A percentile compares a stretch with the other conserved stretches of the same genome.
These are phyloP conservation scores for Urostyla sp. DNA, from an alignment of 73 alveolate genomes.

Conservation along the genomic window DNA sequence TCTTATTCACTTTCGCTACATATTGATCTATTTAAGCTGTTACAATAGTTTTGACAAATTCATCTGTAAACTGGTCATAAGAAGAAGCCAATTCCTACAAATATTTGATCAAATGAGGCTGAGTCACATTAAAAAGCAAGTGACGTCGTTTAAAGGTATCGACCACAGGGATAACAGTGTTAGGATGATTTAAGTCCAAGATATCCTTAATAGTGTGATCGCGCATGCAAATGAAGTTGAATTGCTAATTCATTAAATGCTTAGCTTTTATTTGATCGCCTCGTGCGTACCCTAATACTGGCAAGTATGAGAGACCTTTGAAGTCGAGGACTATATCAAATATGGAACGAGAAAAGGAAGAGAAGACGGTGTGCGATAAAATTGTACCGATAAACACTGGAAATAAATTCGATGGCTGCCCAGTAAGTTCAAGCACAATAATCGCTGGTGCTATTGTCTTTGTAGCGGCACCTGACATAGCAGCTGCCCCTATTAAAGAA, in stretches of 20 bases:
- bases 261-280: constrained; percentile 28
- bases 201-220: constrained; percentile 11
- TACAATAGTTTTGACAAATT: background rate
- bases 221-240: constrained; percentile 25
- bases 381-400: constrained; percentile 85
- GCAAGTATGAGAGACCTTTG: constrained; percentile 90
- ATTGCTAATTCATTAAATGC: constrained; percentile 50
- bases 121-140: too few relatives aligned
- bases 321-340: constrained; percentile 90
- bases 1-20: too few relatives aligned
- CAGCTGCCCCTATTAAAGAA: constrained; percentile 88
- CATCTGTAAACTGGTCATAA: background rate
- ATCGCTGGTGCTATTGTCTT: constrained; percentile 90
- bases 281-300: constrained; percentile 73
- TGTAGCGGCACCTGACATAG: constrained; percentile 85
- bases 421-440: constrained; percentile 93
- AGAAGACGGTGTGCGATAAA: constrained; percentile 83
- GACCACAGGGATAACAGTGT: too few relatives aligned
- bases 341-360: constrained; percentile 82
- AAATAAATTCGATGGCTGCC: constrained; percentile 77
- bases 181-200: background rate
- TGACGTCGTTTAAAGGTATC: too few relatives aligned
- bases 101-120: too few relatives aligned
- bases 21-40: background rate
- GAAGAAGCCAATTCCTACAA: background rate